Evolutionary conservation across 805 yeast species (phyloP).

Genomic region (Teunomyces funiuensis): DNA sequence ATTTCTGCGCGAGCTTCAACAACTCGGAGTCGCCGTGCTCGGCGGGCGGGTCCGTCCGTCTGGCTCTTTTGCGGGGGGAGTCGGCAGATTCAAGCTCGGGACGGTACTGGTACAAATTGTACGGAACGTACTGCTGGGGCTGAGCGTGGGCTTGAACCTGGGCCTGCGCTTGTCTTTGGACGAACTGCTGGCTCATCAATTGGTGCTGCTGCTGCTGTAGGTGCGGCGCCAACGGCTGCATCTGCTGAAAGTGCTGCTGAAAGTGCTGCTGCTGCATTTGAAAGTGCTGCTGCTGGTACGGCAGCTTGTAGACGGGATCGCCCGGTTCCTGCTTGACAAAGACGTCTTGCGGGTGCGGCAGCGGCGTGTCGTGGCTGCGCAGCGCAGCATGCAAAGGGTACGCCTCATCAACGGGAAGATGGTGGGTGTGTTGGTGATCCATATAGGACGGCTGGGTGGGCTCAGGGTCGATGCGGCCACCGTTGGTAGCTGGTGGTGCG

Average conservation of each 20-base stretch:
- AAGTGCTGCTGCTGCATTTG: conserved; percentile 1
- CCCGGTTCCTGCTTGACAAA: conserved; percentile 20
- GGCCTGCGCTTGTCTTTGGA: too few relatives aligned
- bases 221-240: conserved; percentile 2
- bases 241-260: conserved; percentile 8
- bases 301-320: conserved; percentile 21
- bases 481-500: too few relatives aligned
- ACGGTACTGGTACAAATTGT: neutral
- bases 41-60: conserved; percentile 32
- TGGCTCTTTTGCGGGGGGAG: conserved; percentile 21
- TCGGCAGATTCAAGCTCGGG: neutral
- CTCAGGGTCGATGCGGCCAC: too few relatives aligned
- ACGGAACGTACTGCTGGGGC: neutral
- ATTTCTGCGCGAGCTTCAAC: conserved; percentile 36
- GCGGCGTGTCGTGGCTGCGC: conserved; percentile 6
- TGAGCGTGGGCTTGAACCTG: conserved; percentile 4
- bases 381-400: conserved; percentile 6
- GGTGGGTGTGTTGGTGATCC: conserved; percentile 9
- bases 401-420: conserved; percentile 9
- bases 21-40: conserved; percentile 39
- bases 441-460: neutral
- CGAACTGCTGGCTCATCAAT: conserved; percentile 6
- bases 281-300: neutral
- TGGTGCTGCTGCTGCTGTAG: conserved; percentile 3
- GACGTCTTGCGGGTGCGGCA: conserved; percentile 1